Base-by-base conservation (phyloP, 2,329 filamentous ascomycete species). In the Sclerotinia spermophila region DNA sequence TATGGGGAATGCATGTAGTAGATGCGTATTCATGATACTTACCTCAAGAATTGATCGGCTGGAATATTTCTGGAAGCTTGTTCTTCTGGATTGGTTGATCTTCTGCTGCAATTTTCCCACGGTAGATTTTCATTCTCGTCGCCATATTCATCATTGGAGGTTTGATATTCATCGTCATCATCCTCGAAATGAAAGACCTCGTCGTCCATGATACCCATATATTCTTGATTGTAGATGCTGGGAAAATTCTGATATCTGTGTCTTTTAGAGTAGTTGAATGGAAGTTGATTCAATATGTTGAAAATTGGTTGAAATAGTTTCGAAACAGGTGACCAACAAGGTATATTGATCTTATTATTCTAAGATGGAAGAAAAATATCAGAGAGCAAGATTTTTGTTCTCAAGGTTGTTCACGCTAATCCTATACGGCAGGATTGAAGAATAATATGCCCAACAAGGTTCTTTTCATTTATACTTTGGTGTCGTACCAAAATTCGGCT, bases 41-140 rank as follows among this genome's bases (percentile, higher is more conserved):
- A 70, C 62, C 35, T 67, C 21, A 59, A 33, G 24, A 70, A 67
- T 30, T 60, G 35, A 59, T 70, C 53, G 30, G 68, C 68, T 17
- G 61, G 61, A 58, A 42, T 40, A 5, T 55, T n/a, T 0, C 17
- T 44, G 8, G 19, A 27, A n/a, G 10, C 10, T 38, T 40, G 62
- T 5, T 40, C 45, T 40, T 66, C 35, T 8, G 45, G 21, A 15
- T 53, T 42, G 13, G 11, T 21, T 3, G 38, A 27, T 30, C 24
- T 53, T 19, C 17, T 53, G 5, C 51, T 53, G n/a, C 45, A 17
- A 8, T 13, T 40, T 21, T 53, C 17, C 62, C 62, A 66, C 30
- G 45, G 10, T 24, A 40, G 15, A 30, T 5, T 40, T 30, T 42
- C 35, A 3, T 3, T 40, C 24, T 66, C 62, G 10, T 66, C 62